Base-by-base conservation (phyloP, 2,329 filamentous ascomycete species). In the Amauroascus niger region DNA sequence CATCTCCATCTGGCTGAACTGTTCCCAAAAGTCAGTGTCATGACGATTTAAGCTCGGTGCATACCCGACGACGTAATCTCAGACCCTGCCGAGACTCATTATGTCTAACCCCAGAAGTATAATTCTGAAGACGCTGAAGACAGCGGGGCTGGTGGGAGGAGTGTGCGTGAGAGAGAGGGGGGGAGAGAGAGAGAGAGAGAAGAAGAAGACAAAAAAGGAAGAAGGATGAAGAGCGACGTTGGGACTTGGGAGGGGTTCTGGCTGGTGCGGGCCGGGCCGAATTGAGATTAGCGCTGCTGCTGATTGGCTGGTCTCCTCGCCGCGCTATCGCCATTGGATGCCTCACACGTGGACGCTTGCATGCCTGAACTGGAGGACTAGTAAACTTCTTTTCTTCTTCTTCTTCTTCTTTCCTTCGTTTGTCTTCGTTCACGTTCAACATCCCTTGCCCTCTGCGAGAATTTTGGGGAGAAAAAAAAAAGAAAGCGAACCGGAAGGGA, bases 331-430 rank as follows among this genome's bases (percentile, higher is more conserved):
- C 44, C 18, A 58, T 58, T 58, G 56, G 56, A 55, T 58, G 56
- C 56, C 56, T 54, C 56, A 40, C 47, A 53, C 51, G 51, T 53
- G 51, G 51, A 49, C 41, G 9, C 37, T 32, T 33, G 45, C 51
- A 53, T 28, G 33, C 51, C 49, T 51, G 49, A 44, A 50, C 45
- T 14, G 22, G 13, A n/a, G n/a, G n/a, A n/a, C n/a, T n/a, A n/a
- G n/a, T n/a, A n/a, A n/a, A n/a, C n/a, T n/a, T n/a, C n/a, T n/a
- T n/a, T n/a, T n/a, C n/a, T n/a, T n/a, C n/a, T n/a, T n/a, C n/a
- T n/a, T n/a, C n/a, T n/a, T n/a, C n/a, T n/a, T n/a, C n/a, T n/a
- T n/a, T n/a, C n/a, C n/a, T n/a, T n/a, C n/a, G n/a, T n/a, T n/a
- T n/a, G n/a, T n/a, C n/a, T n/a, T n/a, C n/a, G 41, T 45, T 16